Evolutionary conservation across 306 rosid species (phyloP), one percentile per base, ranked within the genome.

Genomic region (Prunus kanzakura): DNA sequence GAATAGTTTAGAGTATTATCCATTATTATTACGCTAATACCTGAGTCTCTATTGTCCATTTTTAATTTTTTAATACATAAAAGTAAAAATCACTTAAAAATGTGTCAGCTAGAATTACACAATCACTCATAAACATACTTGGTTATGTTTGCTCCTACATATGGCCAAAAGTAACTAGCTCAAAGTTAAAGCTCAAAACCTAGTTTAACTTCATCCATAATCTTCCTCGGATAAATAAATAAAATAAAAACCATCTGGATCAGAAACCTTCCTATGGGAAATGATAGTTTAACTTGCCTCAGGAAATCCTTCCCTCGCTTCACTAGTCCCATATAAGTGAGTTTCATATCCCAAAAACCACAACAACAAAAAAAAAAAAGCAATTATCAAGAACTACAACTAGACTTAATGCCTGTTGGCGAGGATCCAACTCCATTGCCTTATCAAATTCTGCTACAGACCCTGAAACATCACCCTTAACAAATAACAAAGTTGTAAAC

Each of bases 361-460:
- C 52, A n/a, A n/a, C n/a, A n/a, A n/a, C n/a, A n/a, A n/a, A n/a
- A n/a, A n/a, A n/a, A n/a, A n/a, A n/a, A n/a, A n/a, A 32, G 35
- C 19, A 23, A 18, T 68, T 52, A 14, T 63, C 63, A 23, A 38
- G 8, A 67, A 81, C 55, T 14, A 3, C 11, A 82, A 35, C 41
- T 35, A 69, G 65, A 86, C 93, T 70, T 86, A 90, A 92, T 47
- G 97, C 96, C 88, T 86, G 89, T 82, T 90, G 97, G 80, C 96
- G 93, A 82, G 92, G 91, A 83, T 94, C 97, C 88, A 92, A 76
- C 67, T 85, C 84, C 69, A 92, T 89, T 55, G 98, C 97, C 88
- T 80, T 80, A 69, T 94, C 93, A 27, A 94, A 92, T 79, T 92
- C 97, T n/a, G 29, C 92, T 38, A 92, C 41, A 72, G 98, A 94